Evolutionary conservation across 768 basidiomycete genomes (phyloP), one percentile per base, ranked within the genome.

Genomic region (Hysterangium stoloniferum): DNA sequence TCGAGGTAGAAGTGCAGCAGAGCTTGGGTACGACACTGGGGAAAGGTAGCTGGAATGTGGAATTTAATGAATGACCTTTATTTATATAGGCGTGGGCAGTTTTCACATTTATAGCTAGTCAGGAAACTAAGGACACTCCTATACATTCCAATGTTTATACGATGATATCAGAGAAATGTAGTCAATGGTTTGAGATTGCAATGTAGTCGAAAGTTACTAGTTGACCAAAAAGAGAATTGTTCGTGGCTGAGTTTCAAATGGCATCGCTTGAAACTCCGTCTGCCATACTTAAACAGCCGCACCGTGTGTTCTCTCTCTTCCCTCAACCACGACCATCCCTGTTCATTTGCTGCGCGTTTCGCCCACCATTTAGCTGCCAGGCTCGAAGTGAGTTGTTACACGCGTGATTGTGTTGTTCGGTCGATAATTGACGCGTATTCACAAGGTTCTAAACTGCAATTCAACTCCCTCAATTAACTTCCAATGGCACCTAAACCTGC

Each of bases 1-100:
- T 78, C 60, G 76, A 86, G 56, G 79, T 92, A 2, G 86, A 91
- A 63, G 80, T 84, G 8, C 80, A 87, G 57, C 71, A 68, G n/a
- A 74, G 76, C 11, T 63, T 86, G 22, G 86, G 50, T 36, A 49
- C 45, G 20, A 57, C 61, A 24, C 42, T 61, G 52, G 59, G 58
- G 51, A 31, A 20, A 17, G 49, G 49, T 13, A 13, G 27, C 32
- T 51, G 49, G 49, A 17, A 40, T 51, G 12, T 40, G 15, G 40
- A 45, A 19, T 45, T 45, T n/a, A n/a, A n/a, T n/a, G n/a, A n/a
- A n/a, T n/a, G n/a, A n/a, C n/a, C n/a, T n/a, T n/a, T n/a, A n/a
- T n/a, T n/a, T n/a, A n/a, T n/a, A n/a, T n/a, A n/a, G n/a, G n/a
- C n/a, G n/a, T n/a, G n/a, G n/a, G n/a, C n/a, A n/a, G n/a, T n/a